Base-by-base conservation (phyloP, 352 stramenopile species). In the Aphanomyces stellatus region DNA sequence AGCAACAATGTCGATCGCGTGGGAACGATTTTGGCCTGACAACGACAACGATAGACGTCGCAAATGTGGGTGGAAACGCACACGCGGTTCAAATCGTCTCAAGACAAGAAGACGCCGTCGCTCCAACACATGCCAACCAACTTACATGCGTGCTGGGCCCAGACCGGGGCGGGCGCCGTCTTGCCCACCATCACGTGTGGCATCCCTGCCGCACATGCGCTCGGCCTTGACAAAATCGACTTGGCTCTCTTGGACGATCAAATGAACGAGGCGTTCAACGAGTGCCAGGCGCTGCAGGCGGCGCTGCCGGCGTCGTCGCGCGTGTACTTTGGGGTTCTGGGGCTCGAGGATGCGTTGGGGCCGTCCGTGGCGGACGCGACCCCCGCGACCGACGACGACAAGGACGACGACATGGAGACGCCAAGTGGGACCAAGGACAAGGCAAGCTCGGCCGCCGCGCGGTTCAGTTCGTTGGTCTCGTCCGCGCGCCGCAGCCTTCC, bases 101-200 rank as follows among this genome's bases (percentile, higher is more conserved):
- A 87, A 34, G 74, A 90, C 71, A 94, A 94, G 68, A 90, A 91
- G 51, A 76, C 80, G 27, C 76, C 79, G 0, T 79, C 88, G 51
- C 82, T 94, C 31, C 83, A 92, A 59, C 82, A 72, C 13, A 88
- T 94, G 27, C 80, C 85, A 8, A 94, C 85, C 5, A 94, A 94
- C 34, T 62, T 94, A 11, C 85, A 94, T 57, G 80, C 92, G 11
- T 88, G 82, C 15, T 93, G 88, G 51, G 88, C 90, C 51, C 81
- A 82, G 22, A 88, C 90, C 33, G 76, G 5, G 30, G 4, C 49
- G 5, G 5, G 11, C 3, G 5, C 6, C 6, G 19, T 30, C n/a
- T 24, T 57, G 49, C 25, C 75, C 8, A 93, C 82, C 0, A 73
- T 92, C 51, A 91, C 86, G 27, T 91, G 83, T 67, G 86, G 86